phyloP scores from a whole-genome alignment of 139 green algal genomes.

The Coccomyxa sp. region DNA sequence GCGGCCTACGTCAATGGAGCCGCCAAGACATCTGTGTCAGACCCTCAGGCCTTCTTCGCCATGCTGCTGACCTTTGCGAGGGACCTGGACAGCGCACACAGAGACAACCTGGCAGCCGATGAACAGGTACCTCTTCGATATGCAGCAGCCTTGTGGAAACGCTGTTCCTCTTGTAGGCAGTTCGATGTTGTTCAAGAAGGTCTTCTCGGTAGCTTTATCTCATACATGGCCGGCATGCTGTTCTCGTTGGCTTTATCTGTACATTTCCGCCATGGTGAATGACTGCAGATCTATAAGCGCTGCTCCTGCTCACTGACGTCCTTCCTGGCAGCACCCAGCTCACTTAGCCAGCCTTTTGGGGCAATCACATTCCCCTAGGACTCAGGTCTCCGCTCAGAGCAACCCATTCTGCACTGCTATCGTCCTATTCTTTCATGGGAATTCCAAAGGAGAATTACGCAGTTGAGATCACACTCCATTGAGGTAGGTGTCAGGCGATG shows the following conservation, averaged over 20 bases:
- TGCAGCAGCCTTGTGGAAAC: background rate
- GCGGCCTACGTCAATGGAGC: conserved; percentile 38
- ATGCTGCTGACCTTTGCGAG: conserved; percentile 32
- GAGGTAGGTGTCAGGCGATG: background rate
- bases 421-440: no score
- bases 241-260: background rate
- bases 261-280: background rate
- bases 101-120: conserved; percentile 38
- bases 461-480: background rate
- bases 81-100: conserved; percentile 35
- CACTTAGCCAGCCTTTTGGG: no score
- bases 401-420: no score
- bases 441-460: background rate
- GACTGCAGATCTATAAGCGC: background rate
- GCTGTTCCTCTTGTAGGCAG: background rate
- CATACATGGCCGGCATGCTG: background rate
- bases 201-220: background rate
- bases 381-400: no score
- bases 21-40: conserved; percentile 21
- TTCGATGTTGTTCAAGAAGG: background rate
- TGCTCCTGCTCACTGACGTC: background rate
- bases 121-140: conserved; percentile 8
- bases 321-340: no score
- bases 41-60: conserved; percentile 33
- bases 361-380: no score